These are phyloP conservation scores for Balakata baccata DNA, from an alignment of 345 rosid genomes.

Conservation along the genomic window DNA sequence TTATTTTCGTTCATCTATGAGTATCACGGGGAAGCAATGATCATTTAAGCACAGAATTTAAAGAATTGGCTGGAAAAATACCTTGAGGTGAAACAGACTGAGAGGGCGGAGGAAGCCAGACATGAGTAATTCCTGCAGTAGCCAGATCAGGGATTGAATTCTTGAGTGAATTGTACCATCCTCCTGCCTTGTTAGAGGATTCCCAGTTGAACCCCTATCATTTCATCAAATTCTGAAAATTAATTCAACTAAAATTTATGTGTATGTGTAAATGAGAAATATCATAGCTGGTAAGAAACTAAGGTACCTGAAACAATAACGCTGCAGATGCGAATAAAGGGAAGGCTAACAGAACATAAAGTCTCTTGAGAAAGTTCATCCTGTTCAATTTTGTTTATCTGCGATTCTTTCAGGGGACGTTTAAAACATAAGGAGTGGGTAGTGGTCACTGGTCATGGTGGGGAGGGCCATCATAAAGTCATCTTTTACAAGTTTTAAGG, in stretches of 20 bases:
- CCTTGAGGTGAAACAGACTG: conserved; percentile 70
- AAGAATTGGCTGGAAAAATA: conserved; percentile 2
- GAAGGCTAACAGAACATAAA: conserved; percentile 12
- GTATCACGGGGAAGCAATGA: too few species aligned
- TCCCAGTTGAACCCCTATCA: conserved; percentile 89
- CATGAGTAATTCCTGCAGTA: conserved; percentile 68
- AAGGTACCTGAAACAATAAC: conserved; percentile 21
- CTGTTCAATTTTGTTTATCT: background rate
- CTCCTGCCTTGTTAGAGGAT: conserved; percentile 60
- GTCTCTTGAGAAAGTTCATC: conserved; percentile 6
- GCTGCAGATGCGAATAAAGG: conserved; percentile 14
- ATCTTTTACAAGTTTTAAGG: too few species aligned
- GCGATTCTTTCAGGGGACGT: too few species aligned
- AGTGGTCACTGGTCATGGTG: too few species aligned
- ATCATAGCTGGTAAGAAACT: background rate
- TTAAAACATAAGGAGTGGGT: too few species aligned
- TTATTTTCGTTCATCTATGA: background rate
- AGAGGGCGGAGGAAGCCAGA: conserved; percentile 96
- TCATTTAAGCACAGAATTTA: background rate
- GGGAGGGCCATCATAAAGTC: too few species aligned
- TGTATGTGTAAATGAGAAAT: background rate
- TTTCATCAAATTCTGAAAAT: background rate
- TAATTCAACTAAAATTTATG: too few species aligned
- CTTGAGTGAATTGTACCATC: conserved; percentile 74
- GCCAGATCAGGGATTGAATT: conserved; percentile 52